Evolutionary conservation across 495 filamentous ascomycete genomes (phyloP).

Genomic region (Sabuloglossum arenarium): DNA sequence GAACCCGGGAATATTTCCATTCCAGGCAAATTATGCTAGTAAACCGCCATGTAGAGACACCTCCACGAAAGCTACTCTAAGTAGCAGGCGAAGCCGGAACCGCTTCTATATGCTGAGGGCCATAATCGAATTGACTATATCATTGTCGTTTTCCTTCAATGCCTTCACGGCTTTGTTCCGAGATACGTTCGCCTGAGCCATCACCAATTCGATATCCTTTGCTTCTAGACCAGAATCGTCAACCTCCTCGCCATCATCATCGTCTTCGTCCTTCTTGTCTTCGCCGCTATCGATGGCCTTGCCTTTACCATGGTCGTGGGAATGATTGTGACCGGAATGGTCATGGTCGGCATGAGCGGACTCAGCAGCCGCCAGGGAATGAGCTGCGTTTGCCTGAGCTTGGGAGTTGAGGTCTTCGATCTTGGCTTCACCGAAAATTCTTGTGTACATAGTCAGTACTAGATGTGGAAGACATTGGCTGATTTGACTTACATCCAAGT

Average conservation of each 20-base stretch:
- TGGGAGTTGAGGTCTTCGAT: constrained; percentile 98
- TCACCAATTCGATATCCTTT: constrained; percentile 98
- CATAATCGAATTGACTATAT: constrained; percentile 99
- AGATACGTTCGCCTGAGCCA: constrained; percentile 90
- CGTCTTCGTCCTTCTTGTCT: constrained; percentile 68
- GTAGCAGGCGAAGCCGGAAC: neutral
- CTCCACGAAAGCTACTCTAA: neutral
- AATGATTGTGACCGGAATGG: constrained; percentile 34
- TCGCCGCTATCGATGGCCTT: constrained; percentile 49
- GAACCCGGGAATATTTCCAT: neutral
- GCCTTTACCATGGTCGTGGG: constrained; percentile 45
- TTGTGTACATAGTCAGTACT: constrained; percentile 16
- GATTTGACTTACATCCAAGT: constrained; percentile 74
- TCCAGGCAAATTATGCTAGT: neutral
- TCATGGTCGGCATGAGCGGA: constrained; percentile 38
- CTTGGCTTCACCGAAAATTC: constrained; percentile 99
- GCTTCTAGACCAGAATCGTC: constrained; percentile 84
- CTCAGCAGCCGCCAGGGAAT: constrained; percentile 64
- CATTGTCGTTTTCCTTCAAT: constrained; percentile 95
- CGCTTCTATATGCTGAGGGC: constrained; percentile 71
- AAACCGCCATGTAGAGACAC: neutral
- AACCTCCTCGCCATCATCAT: constrained; percentile 89
- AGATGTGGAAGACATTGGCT: neutral
- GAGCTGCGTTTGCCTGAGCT: constrained; percentile 81
- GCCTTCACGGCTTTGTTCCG: constrained; percentile 98